These are phyloP conservation scores for Vitis amurensis DNA, from an alignment of 164 flowering plant species.

Conservation along the genomic window DNA sequence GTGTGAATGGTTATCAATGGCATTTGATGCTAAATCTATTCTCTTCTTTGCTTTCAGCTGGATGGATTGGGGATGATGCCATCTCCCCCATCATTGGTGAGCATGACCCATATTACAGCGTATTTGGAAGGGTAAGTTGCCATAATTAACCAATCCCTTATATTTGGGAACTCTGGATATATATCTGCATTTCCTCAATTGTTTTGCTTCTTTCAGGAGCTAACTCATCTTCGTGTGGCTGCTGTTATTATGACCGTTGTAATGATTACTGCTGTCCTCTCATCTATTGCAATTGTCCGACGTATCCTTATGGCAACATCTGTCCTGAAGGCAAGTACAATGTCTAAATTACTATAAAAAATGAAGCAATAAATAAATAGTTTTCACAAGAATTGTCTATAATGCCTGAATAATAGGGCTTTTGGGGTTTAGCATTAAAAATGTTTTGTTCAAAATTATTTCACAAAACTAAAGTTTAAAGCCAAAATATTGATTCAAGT, in stretches of 20 bases:
- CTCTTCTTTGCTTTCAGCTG: conserved; percentile 52
- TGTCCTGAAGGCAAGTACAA: conserved; percentile 76
- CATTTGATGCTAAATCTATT: conserved; percentile 1
- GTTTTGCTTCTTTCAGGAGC: conserved; percentile 57
- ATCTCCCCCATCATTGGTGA: conserved; percentile 86
- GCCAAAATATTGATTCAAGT: too few species aligned
- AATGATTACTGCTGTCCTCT: conserved; percentile 66
- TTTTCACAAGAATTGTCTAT: background rate
- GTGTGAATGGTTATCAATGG: conserved; percentile 4
- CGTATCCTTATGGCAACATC: conserved; percentile 97
- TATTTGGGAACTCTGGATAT: background rate
- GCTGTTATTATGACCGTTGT: conserved; percentile 79
- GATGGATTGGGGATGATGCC: conserved; percentile 93
- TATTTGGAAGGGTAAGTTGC: conserved; percentile 75
- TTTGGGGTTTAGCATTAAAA: background rate
- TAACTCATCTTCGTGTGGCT: conserved; percentile 65
- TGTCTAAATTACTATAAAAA: background rate
- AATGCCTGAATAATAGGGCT: background rate
- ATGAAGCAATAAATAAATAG: background rate
- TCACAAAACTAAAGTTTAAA: too few species aligned
- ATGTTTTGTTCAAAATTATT: too few species aligned
- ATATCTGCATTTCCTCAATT: conserved; percentile 1
- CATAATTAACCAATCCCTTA: conserved; percentile 7
- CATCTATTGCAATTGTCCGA: conserved; percentile 85
- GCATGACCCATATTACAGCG: conserved; percentile 77